These are phyloP conservation scores for Acer saccharum DNA, from an alignment of 345 rosid genomes.

Conservation along the genomic window DNA sequence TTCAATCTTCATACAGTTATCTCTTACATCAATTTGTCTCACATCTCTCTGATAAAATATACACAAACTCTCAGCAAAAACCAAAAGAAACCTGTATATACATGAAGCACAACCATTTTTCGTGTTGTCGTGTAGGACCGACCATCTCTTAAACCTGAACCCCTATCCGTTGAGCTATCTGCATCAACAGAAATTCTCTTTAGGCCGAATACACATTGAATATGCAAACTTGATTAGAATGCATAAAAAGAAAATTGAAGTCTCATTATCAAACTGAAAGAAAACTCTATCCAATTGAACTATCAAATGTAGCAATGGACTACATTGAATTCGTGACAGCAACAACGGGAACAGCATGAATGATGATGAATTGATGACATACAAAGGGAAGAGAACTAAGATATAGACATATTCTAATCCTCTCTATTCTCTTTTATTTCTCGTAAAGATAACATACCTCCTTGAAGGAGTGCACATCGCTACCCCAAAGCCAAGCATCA, in stretches of 20 bases:
- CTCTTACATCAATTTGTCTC: too few relatives aligned
- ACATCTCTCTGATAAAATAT: background rate
- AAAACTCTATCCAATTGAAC: background rate
- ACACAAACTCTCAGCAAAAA: constrained; percentile 3
- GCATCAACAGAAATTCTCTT: constrained; percentile 14
- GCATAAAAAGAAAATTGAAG: background rate
- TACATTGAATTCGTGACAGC: background rate
- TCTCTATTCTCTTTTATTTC: constrained; percentile 1
- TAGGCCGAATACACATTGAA: background rate
- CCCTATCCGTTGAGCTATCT: constrained; percentile 86
- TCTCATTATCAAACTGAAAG: background rate
- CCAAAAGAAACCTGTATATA: constrained; percentile 23
- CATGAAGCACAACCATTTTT: background rate
- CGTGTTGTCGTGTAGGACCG: background rate
- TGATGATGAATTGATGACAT: background rate
- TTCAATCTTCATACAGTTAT: too few relatives aligned
- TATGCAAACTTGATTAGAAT: background rate
- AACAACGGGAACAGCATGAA: background rate
- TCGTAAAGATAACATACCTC: constrained; percentile 47
- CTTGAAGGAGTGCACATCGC: constrained; percentile 82
- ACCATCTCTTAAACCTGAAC: constrained; percentile 47
- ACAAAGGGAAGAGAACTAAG: background rate
- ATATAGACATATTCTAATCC: background rate
- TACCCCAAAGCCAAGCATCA: constrained; percentile 99
- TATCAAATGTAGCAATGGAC: background rate